Conservation (phyloP, 2,329 filamentous ascomycete genomes). For the Colletotrichum aenigma region DNA sequence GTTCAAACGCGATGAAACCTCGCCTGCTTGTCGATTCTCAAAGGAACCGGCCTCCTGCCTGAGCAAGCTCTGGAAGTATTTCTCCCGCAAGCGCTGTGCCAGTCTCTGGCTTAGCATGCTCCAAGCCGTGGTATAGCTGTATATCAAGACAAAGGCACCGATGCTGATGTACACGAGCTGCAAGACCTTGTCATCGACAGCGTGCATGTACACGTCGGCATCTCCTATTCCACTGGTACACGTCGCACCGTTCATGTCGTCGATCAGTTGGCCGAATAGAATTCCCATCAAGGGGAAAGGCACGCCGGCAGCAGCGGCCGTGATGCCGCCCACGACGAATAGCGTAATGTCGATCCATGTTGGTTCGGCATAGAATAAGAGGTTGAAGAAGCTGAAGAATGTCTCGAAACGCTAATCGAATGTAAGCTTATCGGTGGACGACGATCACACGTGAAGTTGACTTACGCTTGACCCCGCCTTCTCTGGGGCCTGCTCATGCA, state of each 20-base stretch:
- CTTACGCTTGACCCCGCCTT: background rate
- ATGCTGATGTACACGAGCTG: conserved; percentile 64
- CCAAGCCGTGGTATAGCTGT: conserved; percentile 64
- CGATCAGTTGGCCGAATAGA: conserved; percentile 59
- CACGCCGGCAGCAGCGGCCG: conserved; percentile 54
- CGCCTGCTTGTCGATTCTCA: conserved; percentile 58
- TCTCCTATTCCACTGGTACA: conserved; percentile 33
- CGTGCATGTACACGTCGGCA: conserved; percentile 27
- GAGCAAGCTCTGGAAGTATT: conserved; percentile 58
- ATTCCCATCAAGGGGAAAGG: conserved; percentile 61
- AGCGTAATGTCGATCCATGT: conserved; percentile 21
- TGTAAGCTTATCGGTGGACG: background rate
- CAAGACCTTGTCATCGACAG: conserved; percentile 55
- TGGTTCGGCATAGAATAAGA: conserved; percentile 14
- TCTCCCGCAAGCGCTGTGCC: conserved; percentile 59
- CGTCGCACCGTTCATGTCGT: conserved; percentile 55
- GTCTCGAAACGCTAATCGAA: background rate
- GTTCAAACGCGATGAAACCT: conserved; percentile 61
- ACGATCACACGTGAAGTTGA: background rate
- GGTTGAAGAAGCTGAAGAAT: conserved; percentile 1
- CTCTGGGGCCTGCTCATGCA: background rate
- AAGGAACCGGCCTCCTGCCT: conserved; percentile 63
- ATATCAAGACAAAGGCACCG: conserved; percentile 62
- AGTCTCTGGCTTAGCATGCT: conserved; percentile 60
- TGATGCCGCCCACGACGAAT: conserved; percentile 22